phyloP scores from a whole-genome alignment of 257 asterid genomes.

The Fraxinus excelsior region DNA sequence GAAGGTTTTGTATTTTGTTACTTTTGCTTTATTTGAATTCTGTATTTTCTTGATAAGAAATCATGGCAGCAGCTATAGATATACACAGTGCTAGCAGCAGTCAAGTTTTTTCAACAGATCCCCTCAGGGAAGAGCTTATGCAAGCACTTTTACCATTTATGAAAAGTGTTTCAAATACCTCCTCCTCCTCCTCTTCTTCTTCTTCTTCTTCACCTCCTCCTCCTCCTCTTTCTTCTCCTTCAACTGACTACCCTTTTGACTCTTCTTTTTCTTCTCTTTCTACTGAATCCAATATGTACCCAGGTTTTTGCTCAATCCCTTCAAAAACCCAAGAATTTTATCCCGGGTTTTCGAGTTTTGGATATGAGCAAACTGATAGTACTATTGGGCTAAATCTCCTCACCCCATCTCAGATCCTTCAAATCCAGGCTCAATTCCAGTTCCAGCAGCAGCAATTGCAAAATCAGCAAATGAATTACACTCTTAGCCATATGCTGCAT shows the following conservation, averaged over 20 bases:
- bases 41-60: conserved; percentile 7
- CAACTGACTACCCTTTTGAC: conserved; percentile 12
- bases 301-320: conserved; percentile 45
- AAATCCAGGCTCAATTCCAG: conserved; percentile 65
- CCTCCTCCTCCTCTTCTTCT: neutral
- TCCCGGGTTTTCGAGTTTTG: conserved; percentile 53
- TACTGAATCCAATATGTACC: conserved; percentile 39
- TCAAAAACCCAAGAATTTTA: conserved; percentile 59
- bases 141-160: conserved; percentile 89
- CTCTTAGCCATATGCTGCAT: conserved; percentile 23
- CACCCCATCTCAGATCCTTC: conserved; percentile 69
- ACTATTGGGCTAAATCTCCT: conserved; percentile 57
- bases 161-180: conserved; percentile 45
- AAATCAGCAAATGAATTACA: conserved; percentile 23
- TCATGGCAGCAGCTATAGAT: conserved; percentile 72
- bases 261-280: conserved; percentile 26
- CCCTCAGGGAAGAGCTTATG: conserved; percentile 77
- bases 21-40: conserved; percentile 37
- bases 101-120: conserved; percentile 55
- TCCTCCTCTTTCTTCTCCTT: conserved; percentile 12
- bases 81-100: conserved; percentile 39
- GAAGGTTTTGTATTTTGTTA: conserved; percentile 13
- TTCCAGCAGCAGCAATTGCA: conserved; percentile 55
- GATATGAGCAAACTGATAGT: conserved; percentile 39
- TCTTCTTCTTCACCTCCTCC: conserved; percentile 20